Evolutionary conservation across 345 rosid genomes (phyloP), one percentile per base, ranked within the genome.

Genomic region (Barbarea vulgaris): DNA sequence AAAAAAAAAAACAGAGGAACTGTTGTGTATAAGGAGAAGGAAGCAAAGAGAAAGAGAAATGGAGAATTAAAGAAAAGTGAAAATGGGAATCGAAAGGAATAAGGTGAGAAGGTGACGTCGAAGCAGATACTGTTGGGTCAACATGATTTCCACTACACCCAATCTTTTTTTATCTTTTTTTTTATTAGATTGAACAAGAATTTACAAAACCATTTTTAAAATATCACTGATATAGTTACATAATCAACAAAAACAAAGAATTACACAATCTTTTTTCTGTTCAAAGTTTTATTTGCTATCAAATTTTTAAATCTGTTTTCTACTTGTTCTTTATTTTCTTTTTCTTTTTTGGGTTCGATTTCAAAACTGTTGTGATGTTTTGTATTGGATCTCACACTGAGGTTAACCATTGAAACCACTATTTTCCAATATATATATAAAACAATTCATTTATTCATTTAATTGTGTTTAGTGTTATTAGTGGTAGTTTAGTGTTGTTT

Each of bases 81-180:
- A 46, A 47, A 1, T 46, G 62, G 25, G n/a, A 60, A 41, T 37
- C 36, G 55, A 21, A 41, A 18, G 58, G 70, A 70, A 69, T 63
- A 77, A 46, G 33, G 58, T 53, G 73, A 24, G 77, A 79, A 22
- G 77, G 68, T 50, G 84, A 76, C 77, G 81, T 47, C 55, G 84
- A 77, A 71, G 74, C 74, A 69, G 72, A 64, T 77, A 80, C 78
- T 48, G 71, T 69, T 62, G 80, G 80, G 87, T 85, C 87, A 85
- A 86, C 81, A 80, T 78, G 84, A 80, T 72, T 84, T 86, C 81
- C 81, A 53, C 81, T 68, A 28, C 44, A 44, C 33, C 84, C 83
- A n/a, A n/a, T n/a, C 75, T 59, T 74, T 37, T 81, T 81, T 21
- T 14, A 21, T 18, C 9, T 19, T 5, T 11, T 8, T 51, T 6